These are phyloP conservation scores for Phialocephala subalpina DNA, from an alignment of 2,329 filamentous ascomycete genomes.

Conservation along the genomic window DNA sequence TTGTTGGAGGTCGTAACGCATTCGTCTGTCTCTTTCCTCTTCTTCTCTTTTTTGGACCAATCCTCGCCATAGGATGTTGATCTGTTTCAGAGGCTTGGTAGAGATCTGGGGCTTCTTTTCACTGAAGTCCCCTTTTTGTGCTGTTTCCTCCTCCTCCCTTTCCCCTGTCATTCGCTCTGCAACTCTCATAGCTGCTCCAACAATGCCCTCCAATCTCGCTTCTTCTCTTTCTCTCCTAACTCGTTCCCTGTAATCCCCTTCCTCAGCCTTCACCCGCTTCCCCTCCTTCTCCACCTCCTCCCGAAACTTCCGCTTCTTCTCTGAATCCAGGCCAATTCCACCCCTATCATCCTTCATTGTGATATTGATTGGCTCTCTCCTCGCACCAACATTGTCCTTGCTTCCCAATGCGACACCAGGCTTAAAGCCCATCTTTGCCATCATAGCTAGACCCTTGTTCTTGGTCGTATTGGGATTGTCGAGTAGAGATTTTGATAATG, in stretches of 20 bases:
- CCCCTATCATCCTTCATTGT: constrained; percentile 80
- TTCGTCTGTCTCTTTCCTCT: constrained; percentile 71
- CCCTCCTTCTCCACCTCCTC: constrained; percentile 66
- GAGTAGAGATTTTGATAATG: constrained; percentile 78
- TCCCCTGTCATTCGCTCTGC: constrained; percentile 72
- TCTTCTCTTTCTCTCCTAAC: constrained; percentile 75
- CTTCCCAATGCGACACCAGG: constrained; percentile 78
- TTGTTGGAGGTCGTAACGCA: constrained; percentile 72
- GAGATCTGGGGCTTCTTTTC: constrained; percentile 43
- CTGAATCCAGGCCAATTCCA: constrained; percentile 84
- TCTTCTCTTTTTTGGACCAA: constrained; percentile 75
- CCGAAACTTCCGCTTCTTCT: constrained; percentile 79
- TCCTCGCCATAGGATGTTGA: constrained; percentile 83
- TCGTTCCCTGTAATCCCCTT: constrained; percentile 76
- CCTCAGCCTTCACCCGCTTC: constrained; percentile 70
- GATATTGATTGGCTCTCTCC: constrained; percentile 77
- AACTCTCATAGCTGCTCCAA: constrained; percentile 82
- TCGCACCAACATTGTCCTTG: constrained; percentile 50
- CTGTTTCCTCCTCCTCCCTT: constrained; percentile 36
- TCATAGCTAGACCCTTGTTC: constrained; percentile 94
- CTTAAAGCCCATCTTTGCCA: constrained; percentile 94
- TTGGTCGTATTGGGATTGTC: constrained; percentile 59
- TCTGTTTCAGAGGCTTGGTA: constrained; percentile 66
- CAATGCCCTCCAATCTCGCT: constrained; percentile 71
- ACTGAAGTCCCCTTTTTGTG: neutral